Conservation (phyloP, 139 green algal species). For the Mesotaenium endlicherianum region DNA sequence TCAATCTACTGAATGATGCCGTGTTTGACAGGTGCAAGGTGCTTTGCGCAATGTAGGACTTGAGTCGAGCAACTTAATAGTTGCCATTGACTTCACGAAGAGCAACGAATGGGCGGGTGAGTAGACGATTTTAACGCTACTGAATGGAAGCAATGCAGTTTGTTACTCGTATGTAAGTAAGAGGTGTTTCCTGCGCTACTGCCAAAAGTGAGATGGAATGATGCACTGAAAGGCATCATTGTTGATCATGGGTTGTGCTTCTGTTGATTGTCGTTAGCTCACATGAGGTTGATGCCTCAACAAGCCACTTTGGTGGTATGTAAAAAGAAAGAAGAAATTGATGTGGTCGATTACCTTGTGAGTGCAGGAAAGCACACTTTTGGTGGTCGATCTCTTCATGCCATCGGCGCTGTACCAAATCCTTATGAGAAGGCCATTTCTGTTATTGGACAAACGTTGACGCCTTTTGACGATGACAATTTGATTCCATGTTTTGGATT, state of each 20-base stretch:
- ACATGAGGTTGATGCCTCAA: no score
- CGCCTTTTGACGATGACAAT: slow-evolving; percentile 72
- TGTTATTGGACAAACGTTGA: slow-evolving; percentile 59
- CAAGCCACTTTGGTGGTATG: no score
- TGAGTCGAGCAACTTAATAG: slow-evolving; percentile 66
- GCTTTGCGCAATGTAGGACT: slow-evolving; percentile 56
- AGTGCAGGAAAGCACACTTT: slow-evolving; percentile 57
- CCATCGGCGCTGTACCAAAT: slow-evolving; percentile 39
- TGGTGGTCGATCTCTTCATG: slow-evolving; percentile 54
- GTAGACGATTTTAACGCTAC: no score
- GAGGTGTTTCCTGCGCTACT: no score
- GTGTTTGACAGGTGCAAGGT: slow-evolving; percentile 51
- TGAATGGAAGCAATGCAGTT: no score
- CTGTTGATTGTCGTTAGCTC: no score
- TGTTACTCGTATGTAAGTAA: background rate
- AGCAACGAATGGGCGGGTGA: slow-evolving; percentile 52
- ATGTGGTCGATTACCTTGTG: no score
- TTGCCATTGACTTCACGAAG: slow-evolving; percentile 71
- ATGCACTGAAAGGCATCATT: no score
- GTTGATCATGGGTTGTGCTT: no score
- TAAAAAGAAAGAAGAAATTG: no score
- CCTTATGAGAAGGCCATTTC: slow-evolving; percentile 63
- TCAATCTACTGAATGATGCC: background rate
- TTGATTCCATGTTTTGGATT: slow-evolving; percentile 72
- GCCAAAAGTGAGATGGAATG: no score